Percentiles rank a stretch among this genome's conserved stretches.
Evolutionary conservation across 1,284 basidiomycete species (phyloP).

Genomic region (Trichosporon sp.): DNA sequence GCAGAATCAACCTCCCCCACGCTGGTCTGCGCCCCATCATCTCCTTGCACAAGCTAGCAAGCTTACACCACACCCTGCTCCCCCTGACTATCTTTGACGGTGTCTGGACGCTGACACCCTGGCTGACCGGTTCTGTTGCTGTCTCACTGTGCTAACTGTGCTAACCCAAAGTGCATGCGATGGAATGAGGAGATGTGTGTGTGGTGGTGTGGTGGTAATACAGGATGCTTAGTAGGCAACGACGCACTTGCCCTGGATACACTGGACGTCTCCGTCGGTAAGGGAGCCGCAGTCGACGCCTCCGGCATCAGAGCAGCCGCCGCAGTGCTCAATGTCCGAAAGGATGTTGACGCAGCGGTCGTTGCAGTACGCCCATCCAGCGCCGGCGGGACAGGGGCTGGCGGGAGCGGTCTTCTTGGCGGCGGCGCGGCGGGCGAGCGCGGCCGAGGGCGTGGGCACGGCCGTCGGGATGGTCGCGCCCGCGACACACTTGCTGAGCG

Average conservation of each 20-base stretch:
- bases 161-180: not conserved
- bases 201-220: not conserved
- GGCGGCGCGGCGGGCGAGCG: slow-evolving; percentile 1
- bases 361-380: slow-evolving; percentile 1
- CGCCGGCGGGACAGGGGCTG: slow-evolving; percentile 21
- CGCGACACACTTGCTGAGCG: slow-evolving; percentile 22
- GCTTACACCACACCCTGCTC: not conserved
- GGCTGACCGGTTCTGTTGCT: too few relatives aligned
- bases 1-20: not conserved
- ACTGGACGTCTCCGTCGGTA: slow-evolving; percentile 5
- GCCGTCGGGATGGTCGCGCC: slow-evolving; percentile 24
- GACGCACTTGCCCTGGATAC: slow-evolving; percentile 17
- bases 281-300: slow-evolving; percentile 22
- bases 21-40: not conserved
- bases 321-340: slow-evolving; percentile 20
- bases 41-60: too few relatives aligned
- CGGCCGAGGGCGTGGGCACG: slow-evolving; percentile 21
- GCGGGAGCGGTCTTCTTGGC: slow-evolving; percentile 21
- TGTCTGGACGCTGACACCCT: too few relatives aligned
- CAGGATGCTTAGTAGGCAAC: not conserved
- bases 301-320: slow-evolving; percentile 15
- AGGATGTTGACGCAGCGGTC: slow-evolving; percentile 20
- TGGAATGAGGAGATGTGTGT: not conserved
- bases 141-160: not conserved
- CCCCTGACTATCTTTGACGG: too few relatives aligned